Conservation (phyloP, 805 yeast species). For the Sungouiozyma intestinalis region DNA sequence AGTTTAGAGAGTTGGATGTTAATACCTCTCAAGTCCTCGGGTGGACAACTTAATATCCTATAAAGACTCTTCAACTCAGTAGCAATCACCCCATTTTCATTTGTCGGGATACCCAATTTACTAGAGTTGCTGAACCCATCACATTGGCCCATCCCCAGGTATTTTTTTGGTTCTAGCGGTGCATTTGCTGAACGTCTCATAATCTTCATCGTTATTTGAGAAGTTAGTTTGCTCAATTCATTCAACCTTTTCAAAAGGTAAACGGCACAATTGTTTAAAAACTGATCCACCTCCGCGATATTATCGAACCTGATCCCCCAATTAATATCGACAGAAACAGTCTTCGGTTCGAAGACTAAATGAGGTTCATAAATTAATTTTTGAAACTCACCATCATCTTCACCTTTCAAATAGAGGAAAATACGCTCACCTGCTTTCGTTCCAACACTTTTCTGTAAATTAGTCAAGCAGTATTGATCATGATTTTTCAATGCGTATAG, state of each 20-base stretch:
- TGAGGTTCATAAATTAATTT: slow-evolving; percentile 40
- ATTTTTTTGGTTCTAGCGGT: slow-evolving; percentile 67
- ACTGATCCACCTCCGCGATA: slow-evolving; percentile 51
- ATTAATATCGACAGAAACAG: slow-evolving; percentile 79
- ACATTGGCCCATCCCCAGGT: slow-evolving; percentile 76
- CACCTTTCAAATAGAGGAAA: slow-evolving; percentile 50
- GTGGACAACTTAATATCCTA: slow-evolving; percentile 47
- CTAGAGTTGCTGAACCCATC: slow-evolving; percentile 51
- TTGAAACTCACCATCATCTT: slow-evolving; percentile 47
- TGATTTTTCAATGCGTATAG: slow-evolving; percentile 33
- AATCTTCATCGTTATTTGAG: slow-evolving; percentile 52
- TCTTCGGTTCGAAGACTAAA: slow-evolving; percentile 47
- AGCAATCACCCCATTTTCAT: slow-evolving; percentile 49
- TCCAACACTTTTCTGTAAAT: slow-evolving; percentile 46
- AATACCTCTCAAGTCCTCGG: slow-evolving; percentile 66
- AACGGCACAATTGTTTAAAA: slow-evolving; percentile 44
- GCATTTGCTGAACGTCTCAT: slow-evolving; percentile 57
- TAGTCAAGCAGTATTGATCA: slow-evolving; percentile 18
- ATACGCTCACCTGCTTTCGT: slow-evolving; percentile 59
- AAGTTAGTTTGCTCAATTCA: slow-evolving; percentile 39
- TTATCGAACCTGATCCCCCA: slow-evolving; percentile 77
- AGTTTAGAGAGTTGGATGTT: slow-evolving; percentile 60
- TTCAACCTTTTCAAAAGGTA: slow-evolving; percentile 50
- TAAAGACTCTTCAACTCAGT: slow-evolving; percentile 49
- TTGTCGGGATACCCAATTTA: slow-evolving; percentile 49